Base-by-base conservation (phyloP, 768 basidiomycete genomes). In the Pisolithus microcarpus region DNA sequence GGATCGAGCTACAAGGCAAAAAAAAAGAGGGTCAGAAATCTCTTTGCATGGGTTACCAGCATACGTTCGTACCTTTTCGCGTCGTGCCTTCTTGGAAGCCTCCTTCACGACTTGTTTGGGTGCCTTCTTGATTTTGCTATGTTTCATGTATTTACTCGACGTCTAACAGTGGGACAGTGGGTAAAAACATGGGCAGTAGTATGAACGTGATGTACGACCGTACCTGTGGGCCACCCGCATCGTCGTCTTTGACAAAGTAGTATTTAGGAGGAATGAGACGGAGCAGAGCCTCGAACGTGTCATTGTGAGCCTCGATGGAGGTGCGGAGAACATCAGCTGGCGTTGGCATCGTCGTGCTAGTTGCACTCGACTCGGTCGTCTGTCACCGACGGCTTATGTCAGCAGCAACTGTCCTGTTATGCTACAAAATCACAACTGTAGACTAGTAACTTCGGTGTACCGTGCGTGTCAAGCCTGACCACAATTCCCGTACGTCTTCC, bases 101-200 rank as follows among this genome's bases (percentile, higher is more conserved):
- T 94, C 91, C 64, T 95, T 92, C 34, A 90, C 75, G 39, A 84
- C 85, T 61, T 94, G 91, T 62, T 90, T 92, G 2, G 85, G 79
- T 21, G 84, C 79, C 56, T 87, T 85, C 70, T 78, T 76, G 57
- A 91, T 88, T 70, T 91, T 94, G 69, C 83, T 92, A 67, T 92
- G 84, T 65, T 91, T 91, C 57, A 87, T 85, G 62, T 83, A 91
- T 65, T 84, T 91, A 21, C 79, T 81, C 5, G 78, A 72, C 42
- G 71, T 67, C 81, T 81, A 23, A 50, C 30, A 18, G 16, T 38
- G 26, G 26, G 10, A 10, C 11, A 10, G 30, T 2, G 11, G 11
- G 34, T 34, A 34, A 34, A 4, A 34, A 34, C 13, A 34, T 13
- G 11, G 5, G 31, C 11, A 34, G 13, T 34, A 34, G 21, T 23